A percentile compares a stretch with the other conserved stretches of the same genome.
phyloP scores from a whole-genome alignment of 2,329 filamentous ascomycete species.

The Fusarium hainanense region DNA sequence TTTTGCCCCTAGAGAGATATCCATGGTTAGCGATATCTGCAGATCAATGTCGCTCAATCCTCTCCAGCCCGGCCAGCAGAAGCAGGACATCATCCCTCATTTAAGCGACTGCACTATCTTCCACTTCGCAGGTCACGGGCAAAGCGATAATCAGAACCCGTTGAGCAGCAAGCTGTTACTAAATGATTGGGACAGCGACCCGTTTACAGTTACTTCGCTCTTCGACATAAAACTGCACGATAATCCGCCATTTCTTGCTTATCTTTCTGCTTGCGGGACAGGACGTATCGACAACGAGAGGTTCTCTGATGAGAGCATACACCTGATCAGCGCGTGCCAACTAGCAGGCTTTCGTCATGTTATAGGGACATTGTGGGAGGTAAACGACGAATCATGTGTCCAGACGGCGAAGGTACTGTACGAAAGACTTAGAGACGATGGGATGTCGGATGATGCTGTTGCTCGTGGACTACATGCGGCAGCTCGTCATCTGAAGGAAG shows the following conservation, averaged over 20 bases:
- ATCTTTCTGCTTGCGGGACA: neutral
- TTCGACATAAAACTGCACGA: neutral
- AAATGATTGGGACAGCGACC: accelerated
- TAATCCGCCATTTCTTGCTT: neutral
- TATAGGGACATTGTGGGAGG: conserved; percentile 1
- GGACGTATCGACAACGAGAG: neutral
- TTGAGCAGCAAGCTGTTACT: neutral
- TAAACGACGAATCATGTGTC: neutral
- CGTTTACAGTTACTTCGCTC: neutral
- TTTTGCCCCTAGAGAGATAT: neutral
- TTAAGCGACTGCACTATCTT: neutral
- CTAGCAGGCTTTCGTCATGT: neutral
- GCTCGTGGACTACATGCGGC: neutral
- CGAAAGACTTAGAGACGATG: neutral
- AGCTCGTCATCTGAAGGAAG: neutral
- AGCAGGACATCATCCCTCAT: neutral
- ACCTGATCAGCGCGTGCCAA: conserved; percentile 8
- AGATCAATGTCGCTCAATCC: neutral
- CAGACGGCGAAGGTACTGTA: conserved; percentile 1
- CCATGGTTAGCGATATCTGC: neutral
- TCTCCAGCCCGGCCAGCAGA: neutral
- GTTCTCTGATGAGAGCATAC: conserved; percentile 1
- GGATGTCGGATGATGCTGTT: neutral
- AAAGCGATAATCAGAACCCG: neutral
- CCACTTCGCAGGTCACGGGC: conserved; percentile 6